Conservation (phyloP, 2,329 filamentous ascomycete species). For the Pseudogymnoascus sp. region DNA sequence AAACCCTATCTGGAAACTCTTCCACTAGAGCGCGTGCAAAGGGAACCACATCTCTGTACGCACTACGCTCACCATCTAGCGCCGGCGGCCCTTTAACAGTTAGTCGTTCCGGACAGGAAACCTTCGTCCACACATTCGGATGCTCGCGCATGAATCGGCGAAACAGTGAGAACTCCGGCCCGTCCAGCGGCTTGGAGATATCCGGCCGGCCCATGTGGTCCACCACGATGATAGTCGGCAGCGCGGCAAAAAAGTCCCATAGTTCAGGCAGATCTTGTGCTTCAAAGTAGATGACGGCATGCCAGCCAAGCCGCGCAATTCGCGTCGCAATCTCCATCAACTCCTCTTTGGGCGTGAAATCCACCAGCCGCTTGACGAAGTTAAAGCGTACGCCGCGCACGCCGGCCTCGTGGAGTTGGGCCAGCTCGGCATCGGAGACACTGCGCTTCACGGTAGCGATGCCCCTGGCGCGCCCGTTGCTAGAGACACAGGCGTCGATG, state of each 20-base stretch:
- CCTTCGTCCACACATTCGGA: slow-evolving; percentile 29
- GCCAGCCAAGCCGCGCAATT: slow-evolving; percentile 26
- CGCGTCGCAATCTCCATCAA: slow-evolving; percentile 32
- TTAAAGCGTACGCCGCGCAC: slow-evolving; percentile 32
- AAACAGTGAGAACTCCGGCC: slow-evolving; percentile 28
- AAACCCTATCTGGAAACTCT: slow-evolving; percentile 27
- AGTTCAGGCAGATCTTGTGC: slow-evolving; percentile 20
- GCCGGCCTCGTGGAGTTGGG: slow-evolving; percentile 24
- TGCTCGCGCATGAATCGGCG: slow-evolving; percentile 27
- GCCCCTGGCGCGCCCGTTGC: neutral
- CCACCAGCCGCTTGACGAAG: slow-evolving; percentile 24
- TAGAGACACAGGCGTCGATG: neutral
- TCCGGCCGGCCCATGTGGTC: slow-evolving; percentile 31
- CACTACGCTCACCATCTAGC: neutral
- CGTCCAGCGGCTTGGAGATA: slow-evolving; percentile 21
- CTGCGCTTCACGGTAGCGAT: neutral
- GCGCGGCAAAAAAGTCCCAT: slow-evolving; percentile 17
- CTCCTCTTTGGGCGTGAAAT: slow-evolving; percentile 20
- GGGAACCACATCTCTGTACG: slow-evolving; percentile 27
- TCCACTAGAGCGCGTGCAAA: slow-evolving; percentile 28
- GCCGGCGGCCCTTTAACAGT: slow-evolving; percentile 23
- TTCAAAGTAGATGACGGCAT: slow-evolving; percentile 21
- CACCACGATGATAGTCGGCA: slow-evolving; percentile 27
- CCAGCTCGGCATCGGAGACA: slow-evolving; percentile 18
- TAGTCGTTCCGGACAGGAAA: slow-evolving; percentile 33